phyloP scores from a whole-genome alignment of 352 stramenopile species.

The Phytopythium cucurbitacearum region DNA sequence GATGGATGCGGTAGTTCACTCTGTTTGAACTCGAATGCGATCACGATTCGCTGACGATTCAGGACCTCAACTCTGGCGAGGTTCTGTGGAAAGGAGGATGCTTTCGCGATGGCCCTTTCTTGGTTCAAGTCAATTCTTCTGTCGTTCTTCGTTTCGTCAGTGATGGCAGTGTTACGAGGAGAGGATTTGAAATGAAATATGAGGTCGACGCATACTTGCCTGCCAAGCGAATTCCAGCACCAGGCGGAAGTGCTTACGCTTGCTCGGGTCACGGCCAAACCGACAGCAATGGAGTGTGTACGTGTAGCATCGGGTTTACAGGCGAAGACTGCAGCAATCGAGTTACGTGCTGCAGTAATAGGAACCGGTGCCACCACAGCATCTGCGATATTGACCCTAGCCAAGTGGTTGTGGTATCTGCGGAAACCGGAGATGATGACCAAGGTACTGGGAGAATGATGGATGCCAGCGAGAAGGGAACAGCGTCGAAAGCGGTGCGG shows the following conservation, averaged over 20 bases:
- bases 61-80: constrained; percentile 13
- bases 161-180: constrained; percentile 33
- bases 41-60: constrained; percentile 53
- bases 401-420: constrained; percentile 47
- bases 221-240: constrained; percentile 24
- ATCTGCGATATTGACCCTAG: constrained; percentile 32
- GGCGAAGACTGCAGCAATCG: constrained; percentile 62
- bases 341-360: constrained; percentile 52
- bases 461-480: constrained; percentile 43
- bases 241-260: constrained; percentile 8
- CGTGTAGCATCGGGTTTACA: constrained; percentile 65
- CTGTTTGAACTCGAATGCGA: constrained; percentile 66
- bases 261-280: constrained; percentile 38
- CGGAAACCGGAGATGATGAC: constrained; percentile 45
- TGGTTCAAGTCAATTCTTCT: constrained; percentile 23
- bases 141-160: constrained; percentile 36
- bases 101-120: constrained; percentile 28
- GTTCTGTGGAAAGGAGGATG: constrained; percentile 57
- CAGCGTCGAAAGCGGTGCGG: constrained; percentile 44
- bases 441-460: constrained; percentile 51
- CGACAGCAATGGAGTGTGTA: constrained; percentile 30
- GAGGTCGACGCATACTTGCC: constrained; percentile 20
- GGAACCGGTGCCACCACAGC: constrained; percentile 20
- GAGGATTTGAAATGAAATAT: constrained; percentile 47
- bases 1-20: constrained; percentile 12